Conservation (phyloP, 2,329 filamentous ascomycete species). For the Botrytis pseudocinerea region DNA sequence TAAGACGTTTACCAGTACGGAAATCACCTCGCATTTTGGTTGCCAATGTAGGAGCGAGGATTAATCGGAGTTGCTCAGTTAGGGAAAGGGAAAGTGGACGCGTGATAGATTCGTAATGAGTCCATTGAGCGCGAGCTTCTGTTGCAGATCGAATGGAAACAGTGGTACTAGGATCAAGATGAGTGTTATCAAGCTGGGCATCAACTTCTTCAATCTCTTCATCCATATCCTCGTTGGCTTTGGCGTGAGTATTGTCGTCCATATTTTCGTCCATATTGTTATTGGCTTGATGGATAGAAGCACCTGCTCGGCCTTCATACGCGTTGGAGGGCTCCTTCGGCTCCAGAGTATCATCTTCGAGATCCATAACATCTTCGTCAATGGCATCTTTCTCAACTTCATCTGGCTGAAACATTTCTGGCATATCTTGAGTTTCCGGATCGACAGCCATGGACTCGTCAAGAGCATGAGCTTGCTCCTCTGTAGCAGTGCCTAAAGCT, state of each 20-base stretch:
- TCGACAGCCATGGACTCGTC: constrained; percentile 90
- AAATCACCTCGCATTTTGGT: constrained; percentile 97
- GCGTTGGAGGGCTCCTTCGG: constrained; percentile 48
- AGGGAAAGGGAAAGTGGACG: constrained; percentile 84
- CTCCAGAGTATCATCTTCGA: constrained; percentile 44
- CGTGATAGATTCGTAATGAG: constrained; percentile 78
- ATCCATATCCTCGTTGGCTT: constrained; percentile 40
- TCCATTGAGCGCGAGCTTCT: constrained; percentile 76
- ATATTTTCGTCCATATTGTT: constrained; percentile 50
- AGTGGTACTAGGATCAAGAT: constrained; percentile 50
- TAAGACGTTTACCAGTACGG: constrained; percentile 95
- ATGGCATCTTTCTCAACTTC: constrained; percentile 48
- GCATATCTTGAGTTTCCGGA: constrained; percentile 60
- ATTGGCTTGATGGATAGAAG: constrained; percentile 52
- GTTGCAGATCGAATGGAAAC: constrained; percentile 44
- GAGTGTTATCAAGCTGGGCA: constrained; percentile 70
- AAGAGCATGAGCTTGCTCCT: constrained; percentile 82
- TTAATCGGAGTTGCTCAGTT: constrained; percentile 92
- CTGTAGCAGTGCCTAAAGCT: constrained; percentile 82
- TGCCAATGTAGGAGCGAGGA: constrained; percentile 89
- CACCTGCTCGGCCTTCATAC: constrained; percentile 60
- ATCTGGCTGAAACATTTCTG: constrained; percentile 50
- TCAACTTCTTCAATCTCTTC: constrained; percentile 43
- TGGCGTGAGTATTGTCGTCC: constrained; percentile 50
- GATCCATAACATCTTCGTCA: constrained; percentile 46